Base-by-base conservation (phyloP, 208 protist species). In the Borovskyia barvae region DNA sequence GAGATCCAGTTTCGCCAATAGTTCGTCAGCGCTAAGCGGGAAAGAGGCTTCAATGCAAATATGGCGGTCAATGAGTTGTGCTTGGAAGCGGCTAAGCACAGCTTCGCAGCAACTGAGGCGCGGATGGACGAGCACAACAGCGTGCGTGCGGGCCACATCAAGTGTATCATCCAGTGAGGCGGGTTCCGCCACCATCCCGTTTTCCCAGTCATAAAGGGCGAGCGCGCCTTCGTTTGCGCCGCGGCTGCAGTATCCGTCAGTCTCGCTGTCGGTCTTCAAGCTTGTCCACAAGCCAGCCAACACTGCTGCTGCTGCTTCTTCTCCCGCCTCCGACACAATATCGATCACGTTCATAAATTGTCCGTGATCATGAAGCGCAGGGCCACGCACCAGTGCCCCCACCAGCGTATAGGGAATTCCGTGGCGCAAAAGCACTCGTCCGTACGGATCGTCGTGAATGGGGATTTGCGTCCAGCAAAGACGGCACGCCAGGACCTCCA, bases 401-500 rank as follows among this genome's bases (percentile, higher is more conserved):
- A 93, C 30, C 52, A 84, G 82, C 3, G 63, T 15, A 2, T 39
- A 25, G 1, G 64, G 43, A 11, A 88, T 22, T 7, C 75, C 66
- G 25, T 72, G 71, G 41, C 62, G 69, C 30, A 90, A 41, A 29
- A 86, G 53, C 11, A 24, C 15, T 5, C 77, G 69, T 14, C 69
- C 88, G 72, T 80, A 90, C 4, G 61, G 66, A 59, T 94, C 84
- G n/a, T 78, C 62, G n/a, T 58, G 55, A n/a, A 90, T 36, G 5
- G 64, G 37, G 2, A 55, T 42, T 40, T 75, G 40, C 47, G 82
- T 66, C 92, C 92, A 97, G 37, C 80, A 55, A 48, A 65, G 57
- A 24, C 89, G 89, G 43, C 73, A 76, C 6, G 78, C 75, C 40
- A 94, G 51, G 14, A 70, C 77, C 72, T 95, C 87, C 25, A 97